phyloP scores from a whole-genome alignment of 2,329 filamentous ascomycete genomes.

The Colletotrichum tamarilloi region DNA sequence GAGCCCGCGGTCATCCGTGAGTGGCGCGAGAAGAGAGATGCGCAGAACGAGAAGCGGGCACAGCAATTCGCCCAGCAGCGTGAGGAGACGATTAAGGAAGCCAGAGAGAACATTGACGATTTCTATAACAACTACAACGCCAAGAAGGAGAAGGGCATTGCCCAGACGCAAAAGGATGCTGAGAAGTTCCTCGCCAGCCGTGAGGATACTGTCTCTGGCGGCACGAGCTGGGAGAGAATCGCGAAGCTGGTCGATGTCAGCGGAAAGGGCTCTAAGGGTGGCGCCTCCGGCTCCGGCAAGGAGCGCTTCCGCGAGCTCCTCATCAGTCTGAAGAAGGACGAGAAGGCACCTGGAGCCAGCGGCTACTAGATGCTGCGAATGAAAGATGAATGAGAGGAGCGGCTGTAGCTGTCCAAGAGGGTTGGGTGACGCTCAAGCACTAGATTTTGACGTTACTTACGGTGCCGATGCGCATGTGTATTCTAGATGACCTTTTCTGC shows the following conservation, averaged over 20 bases:
- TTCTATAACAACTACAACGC: constrained; percentile 99
- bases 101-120: constrained; percentile 94
- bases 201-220: constrained; percentile 93
- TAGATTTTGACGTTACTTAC: not conserved
- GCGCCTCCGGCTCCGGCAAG: constrained; percentile 91
- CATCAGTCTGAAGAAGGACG: constrained; percentile 89
- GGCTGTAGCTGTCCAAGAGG: not conserved
- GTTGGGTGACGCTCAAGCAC: not conserved
- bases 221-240: constrained; percentile 98
- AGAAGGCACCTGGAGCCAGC: constrained; percentile 79
- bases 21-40: constrained; percentile 92
- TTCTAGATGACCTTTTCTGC: constrained; percentile 25
- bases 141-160: constrained; percentile 94
- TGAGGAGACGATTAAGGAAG: constrained; percentile 86
- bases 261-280: constrained; percentile 89
- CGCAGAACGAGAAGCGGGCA: constrained; percentile 83
- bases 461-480: constrained; percentile 18
- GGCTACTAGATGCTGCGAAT: constrained; percentile 60
- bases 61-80: constrained; percentile 87
- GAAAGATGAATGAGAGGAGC: not conserved
- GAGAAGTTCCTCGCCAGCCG: constrained; percentile 90
- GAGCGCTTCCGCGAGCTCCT: constrained; percentile 94
- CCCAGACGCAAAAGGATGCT: constrained; percentile 89
- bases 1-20: constrained; percentile 90
- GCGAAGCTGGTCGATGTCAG: constrained; percentile 97